Percentiles rank a stretch among this genome's conserved stretches.
phyloP scores from a whole-genome alignment of 1,139 yeast genomes.

The Pichia sp. region DNA sequence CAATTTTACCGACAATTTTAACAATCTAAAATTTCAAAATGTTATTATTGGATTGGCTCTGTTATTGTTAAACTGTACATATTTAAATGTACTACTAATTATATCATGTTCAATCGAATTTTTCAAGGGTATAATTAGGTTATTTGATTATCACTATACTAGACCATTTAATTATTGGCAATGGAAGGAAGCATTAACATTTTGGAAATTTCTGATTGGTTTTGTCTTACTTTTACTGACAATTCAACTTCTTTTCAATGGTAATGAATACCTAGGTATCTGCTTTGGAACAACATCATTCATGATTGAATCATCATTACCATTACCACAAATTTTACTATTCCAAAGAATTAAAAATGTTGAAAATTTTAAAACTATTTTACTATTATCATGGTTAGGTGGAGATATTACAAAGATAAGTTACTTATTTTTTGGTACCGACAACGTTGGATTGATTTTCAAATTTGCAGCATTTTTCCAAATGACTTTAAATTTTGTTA shows the following conservation, averaged over 20 bases:
- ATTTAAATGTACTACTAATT: constrained; percentile 14
- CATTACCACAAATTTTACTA: constrained; percentile 79
- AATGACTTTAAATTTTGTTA: constrained; percentile 66
- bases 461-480: constrained; percentile 76
- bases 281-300: constrained; percentile 67
- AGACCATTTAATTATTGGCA: constrained; percentile 78
- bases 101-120: constrained; percentile 27
- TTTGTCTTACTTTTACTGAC: constrained; percentile 39
- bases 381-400: constrained; percentile 78
- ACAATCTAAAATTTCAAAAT: background rate
- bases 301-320: constrained; percentile 73
- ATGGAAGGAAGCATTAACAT: constrained; percentile 58
- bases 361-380: constrained; percentile 70
- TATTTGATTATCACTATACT: constrained; percentile 63
- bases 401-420: constrained; percentile 78
- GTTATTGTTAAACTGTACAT: constrained; percentile 7
- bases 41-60: constrained; percentile 6
- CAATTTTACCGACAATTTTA: background rate
- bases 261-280: constrained; percentile 41
- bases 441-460: constrained; percentile 61
- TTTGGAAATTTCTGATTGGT: constrained; percentile 60
- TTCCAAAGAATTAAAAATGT: constrained; percentile 62
- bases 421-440: constrained; percentile 67
- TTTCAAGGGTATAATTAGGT: constrained; percentile 35
- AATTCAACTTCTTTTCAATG: constrained; percentile 41